A percentile compares a stretch with the other conserved stretches of the same genome.
phyloP scores from a whole-genome alignment of 2,329 filamentous ascomycete species.

The Trichoderma afroharzianum region DNA sequence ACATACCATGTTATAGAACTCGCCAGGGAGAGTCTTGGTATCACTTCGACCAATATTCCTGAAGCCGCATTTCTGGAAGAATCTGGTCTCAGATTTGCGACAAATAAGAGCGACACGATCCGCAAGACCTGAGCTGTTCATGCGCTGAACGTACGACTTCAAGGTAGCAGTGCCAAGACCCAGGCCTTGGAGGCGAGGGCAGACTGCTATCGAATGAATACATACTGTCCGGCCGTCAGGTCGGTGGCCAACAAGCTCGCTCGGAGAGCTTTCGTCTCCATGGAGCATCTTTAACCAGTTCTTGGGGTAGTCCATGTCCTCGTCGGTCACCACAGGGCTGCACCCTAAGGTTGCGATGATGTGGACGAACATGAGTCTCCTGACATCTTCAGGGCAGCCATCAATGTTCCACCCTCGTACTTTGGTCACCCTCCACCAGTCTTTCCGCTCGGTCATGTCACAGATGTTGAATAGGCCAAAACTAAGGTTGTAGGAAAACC shows the following conservation, averaged over 20 bases:
- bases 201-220: conserved; percentile 77
- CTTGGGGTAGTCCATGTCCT: conserved; percentile 69
- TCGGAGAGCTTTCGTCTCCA: conserved; percentile 35
- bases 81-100: conserved; percentile 67
- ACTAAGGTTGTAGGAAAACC: conserved; percentile 56
- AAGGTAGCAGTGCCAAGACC: conserved; percentile 72
- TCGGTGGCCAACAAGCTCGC: conserved; percentile 61
- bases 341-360: conserved; percentile 70
- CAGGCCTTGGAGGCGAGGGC: conserved; percentile 69
- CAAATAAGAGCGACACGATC: conserved; percentile 74
- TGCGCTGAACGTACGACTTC: conserved; percentile 72
- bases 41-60: conserved; percentile 63
- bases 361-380: conserved; percentile 68
- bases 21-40: conserved; percentile 71
- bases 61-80: conserved; percentile 77
- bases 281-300: conserved; percentile 52
- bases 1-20: conserved; percentile 77
- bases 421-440: conserved; percentile 50
- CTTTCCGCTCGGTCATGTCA: conserved; percentile 41
- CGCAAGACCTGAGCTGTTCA: conserved; percentile 65
- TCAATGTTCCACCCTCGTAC: conserved; percentile 54
- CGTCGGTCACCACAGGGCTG: conserved; percentile 63
- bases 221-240: conserved; percentile 71
- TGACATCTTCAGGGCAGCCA: conserved; percentile 34
- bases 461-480: conserved; percentile 75